These are phyloP conservation scores for Aspergillus alliaceus DNA, from an alignment of 2,329 filamentous ascomycete species.

Conservation along the genomic window DNA sequence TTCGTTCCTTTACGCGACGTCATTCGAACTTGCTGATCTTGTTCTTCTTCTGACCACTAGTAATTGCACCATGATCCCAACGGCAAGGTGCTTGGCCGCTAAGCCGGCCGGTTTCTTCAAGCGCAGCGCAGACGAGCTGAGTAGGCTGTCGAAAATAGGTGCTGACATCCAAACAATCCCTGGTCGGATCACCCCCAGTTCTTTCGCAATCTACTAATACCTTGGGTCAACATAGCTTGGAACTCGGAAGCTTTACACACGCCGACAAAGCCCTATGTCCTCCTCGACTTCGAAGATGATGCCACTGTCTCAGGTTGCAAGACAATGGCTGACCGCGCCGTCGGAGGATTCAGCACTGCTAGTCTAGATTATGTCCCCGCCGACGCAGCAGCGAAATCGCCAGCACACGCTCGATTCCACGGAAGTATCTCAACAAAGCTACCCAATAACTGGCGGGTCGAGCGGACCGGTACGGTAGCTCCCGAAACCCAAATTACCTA, in stretches of 20 bases:
- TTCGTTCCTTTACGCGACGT: no score
- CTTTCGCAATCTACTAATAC: conserved; percentile 6
- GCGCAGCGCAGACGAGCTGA: conserved; percentile 60
- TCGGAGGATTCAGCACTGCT: conserved; percentile 80
- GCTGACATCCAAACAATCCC: conserved; percentile 16
- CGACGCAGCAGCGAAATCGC: conserved; percentile 42
- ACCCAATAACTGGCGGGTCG: conserved; percentile 59
- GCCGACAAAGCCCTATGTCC: conserved; percentile 39
- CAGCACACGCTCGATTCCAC: conserved; percentile 76
- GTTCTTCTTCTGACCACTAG: no score
- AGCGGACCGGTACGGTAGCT: conserved; percentile 37
- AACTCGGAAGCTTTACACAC: conserved; percentile 40
- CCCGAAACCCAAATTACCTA: not conserved
- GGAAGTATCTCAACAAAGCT: conserved; percentile 85
- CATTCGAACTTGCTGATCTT: no score
- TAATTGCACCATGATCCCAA: conserved; percentile 38
- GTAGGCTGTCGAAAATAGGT: conserved; percentile 57
- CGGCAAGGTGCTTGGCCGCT: conserved; percentile 38
- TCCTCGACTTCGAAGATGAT: conserved; percentile 44
- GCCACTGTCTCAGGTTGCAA: conserved; percentile 51
- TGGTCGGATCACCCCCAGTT: not conserved
- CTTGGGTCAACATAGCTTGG: conserved; percentile 32
- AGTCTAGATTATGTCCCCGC: conserved; percentile 66
- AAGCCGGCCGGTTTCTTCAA: conserved; percentile 54
- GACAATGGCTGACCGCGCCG: conserved; percentile 80